Conservation (phyloP, 108 stramenopile species). For the Cylindrotheca fusiformis region DNA sequence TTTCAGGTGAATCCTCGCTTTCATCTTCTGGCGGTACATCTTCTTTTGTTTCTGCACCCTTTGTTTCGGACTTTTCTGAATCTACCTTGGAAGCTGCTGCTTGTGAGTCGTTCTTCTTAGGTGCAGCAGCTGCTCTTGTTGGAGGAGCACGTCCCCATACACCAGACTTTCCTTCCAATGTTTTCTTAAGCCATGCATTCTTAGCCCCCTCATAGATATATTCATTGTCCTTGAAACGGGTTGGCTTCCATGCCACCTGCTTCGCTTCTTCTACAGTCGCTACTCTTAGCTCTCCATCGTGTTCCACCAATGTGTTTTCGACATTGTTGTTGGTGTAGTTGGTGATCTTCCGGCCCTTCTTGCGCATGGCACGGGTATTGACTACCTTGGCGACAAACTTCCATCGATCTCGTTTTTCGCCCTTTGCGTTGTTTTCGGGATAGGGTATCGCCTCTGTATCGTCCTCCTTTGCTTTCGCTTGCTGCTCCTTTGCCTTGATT, state of each 20-base stretch:
- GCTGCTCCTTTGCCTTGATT: slow-evolving; percentile 21
- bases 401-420: slow-evolving; percentile 57
- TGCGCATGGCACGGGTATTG: slow-evolving; percentile 60
- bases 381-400: slow-evolving; percentile 82
- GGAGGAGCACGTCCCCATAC: slow-evolving; percentile 63
- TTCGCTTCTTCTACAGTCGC: slow-evolving; percentile 73
- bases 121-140: slow-evolving; percentile 18
- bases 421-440: slow-evolving; percentile 48
- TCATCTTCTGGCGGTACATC: no score
- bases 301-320: slow-evolving; percentile 69
- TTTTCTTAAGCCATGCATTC: slow-evolving; percentile 67
- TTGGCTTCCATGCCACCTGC: slow-evolving; percentile 74
- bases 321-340: slow-evolving; percentile 40
- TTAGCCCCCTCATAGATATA: slow-evolving; percentile 69
- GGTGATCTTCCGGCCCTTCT: slow-evolving; percentile 15
- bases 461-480: slow-evolving; percentile 7
- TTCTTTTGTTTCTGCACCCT: neutral
- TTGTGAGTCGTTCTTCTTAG: neutral
- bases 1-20: no score
- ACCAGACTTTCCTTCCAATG: slow-evolving; percentile 53
- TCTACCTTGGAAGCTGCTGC: neutral
- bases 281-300: slow-evolving; percentile 61
- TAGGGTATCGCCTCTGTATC: slow-evolving; percentile 25
- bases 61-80: neutral
- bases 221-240: slow-evolving; percentile 54